These are phyloP conservation scores for Magnolia officinalis DNA, from an alignment of 164 flowering plant genomes.

Conservation along the genomic window DNA sequence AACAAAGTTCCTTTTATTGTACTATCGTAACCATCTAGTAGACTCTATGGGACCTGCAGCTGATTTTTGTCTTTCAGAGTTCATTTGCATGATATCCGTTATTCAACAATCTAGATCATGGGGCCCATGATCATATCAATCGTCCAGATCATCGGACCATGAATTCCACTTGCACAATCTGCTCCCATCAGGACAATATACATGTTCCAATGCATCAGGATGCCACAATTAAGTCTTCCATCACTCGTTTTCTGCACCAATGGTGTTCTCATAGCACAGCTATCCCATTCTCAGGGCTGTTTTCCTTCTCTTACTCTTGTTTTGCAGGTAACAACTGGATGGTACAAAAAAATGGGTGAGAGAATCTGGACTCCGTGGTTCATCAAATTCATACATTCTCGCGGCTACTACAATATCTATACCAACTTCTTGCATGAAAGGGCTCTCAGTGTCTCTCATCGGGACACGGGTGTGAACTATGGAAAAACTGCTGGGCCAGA, in stretches of 20 bases:
- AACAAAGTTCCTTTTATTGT: too few species aligned
- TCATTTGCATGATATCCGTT: background rate
- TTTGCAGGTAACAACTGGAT: constrained; percentile 82
- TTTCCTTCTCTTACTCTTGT: background rate
- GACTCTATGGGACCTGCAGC: too few species aligned
- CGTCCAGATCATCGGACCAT: background rate
- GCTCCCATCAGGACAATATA: background rate
- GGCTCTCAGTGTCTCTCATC: constrained; percentile 84
- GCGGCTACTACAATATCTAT: constrained; percentile 81
- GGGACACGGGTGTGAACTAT: constrained; percentile 96
- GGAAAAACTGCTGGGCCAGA: constrained; percentile 97
- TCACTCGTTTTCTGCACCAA: too few species aligned
- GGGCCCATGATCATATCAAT: background rate
- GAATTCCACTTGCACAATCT: background rate
- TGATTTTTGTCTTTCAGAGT: too few species aligned
- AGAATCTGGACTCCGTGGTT: constrained; percentile 99
- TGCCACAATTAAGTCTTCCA: too few species aligned
- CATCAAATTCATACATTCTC: constrained; percentile 82
- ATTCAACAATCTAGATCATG: background rate
- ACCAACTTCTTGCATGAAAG: constrained; percentile 70
- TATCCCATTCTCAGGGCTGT: background rate
- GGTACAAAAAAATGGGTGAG: constrained; percentile 96
- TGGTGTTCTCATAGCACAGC: too few species aligned
- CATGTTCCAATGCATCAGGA: background rate
- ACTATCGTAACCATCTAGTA: too few species aligned